These are phyloP conservation scores for Trichoderma brevicompactum DNA, from an alignment of 2,329 filamentous ascomycete species.

Conservation along the genomic window DNA sequence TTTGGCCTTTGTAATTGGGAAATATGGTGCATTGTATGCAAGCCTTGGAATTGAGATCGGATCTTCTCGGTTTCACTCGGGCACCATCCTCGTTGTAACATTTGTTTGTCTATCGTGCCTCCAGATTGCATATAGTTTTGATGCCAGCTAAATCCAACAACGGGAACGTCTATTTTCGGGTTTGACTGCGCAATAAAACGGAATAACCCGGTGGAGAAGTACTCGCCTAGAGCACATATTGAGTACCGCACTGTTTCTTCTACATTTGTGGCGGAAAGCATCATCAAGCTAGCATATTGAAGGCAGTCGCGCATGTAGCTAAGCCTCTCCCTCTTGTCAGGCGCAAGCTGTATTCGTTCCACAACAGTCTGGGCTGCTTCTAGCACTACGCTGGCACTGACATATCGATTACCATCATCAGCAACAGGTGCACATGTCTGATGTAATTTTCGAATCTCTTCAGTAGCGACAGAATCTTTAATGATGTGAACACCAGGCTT, in stretches of 20 bases:
- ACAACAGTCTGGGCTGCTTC: conserved; percentile 15
- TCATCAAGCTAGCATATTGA: conserved; percentile 25
- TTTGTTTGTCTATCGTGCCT: conserved; percentile 34
- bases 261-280: conserved; percentile 33
- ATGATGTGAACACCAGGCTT: conserved; percentile 29
- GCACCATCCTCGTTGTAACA: conserved; percentile 41
- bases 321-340: conserved; percentile 29
- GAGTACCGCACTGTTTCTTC: conserved; percentile 36
- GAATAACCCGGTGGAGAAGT: conserved; percentile 32
- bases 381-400: conserved; percentile 26
- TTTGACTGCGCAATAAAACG: conserved; percentile 5
- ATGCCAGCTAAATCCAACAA: conserved; percentile 32
- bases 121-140: conserved; percentile 31
- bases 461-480: conserved; percentile 19
- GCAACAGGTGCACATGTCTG: conserved; percentile 14
- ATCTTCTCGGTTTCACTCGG: conserved; percentile 40
- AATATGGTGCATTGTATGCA: conserved; percentile 36
- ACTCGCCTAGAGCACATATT: conserved; percentile 38
- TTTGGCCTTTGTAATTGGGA: conserved; percentile 32
- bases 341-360: conserved; percentile 27
- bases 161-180: conserved; percentile 28
- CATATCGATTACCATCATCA: conserved; percentile 9
- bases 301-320: conserved; percentile 34
- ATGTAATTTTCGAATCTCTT: conserved; percentile 31
- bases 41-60: conserved; percentile 32